Base-by-base conservation (phyloP, 495 filamentous ascomycete genomes). In the Neurospora africana region DNA sequence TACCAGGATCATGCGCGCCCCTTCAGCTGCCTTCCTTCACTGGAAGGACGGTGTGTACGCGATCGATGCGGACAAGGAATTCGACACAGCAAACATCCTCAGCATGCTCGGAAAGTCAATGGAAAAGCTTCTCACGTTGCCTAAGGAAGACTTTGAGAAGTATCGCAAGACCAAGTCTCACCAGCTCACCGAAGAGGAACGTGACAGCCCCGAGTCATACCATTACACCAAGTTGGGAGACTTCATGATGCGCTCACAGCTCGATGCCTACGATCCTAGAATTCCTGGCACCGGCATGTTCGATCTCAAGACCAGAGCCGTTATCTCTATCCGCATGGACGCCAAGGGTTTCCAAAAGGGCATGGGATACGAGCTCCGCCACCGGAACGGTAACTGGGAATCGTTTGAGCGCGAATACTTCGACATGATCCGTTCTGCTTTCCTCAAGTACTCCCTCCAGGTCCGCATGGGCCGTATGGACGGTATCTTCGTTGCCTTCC, bases 1-100 rank as follows among this genome's bases (percentile, higher is more conserved):
- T 79, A 97, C 93, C 7, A 82, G 83, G 19, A 83, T 97, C 44
- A 84, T 88, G 72, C 87, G 89, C 70, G 86, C 86, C 2, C 93
- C 95, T 1, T 85, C 89, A 17, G 92, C 94, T 19, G 89, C 94
- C 75, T 97, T 98, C 76, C 82, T 98, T 33, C 89, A 92, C 58
- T 94, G 89, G 81, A 94, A 91, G 76, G 86, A 95, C 79, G 94
- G 92, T 4, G 84, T 86, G 1, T 98, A 98, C 79, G 95, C 96
- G n/a, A 97, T 99, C 73, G 95, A 99, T 81, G 92, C 94, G 0
- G 95, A 98, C 81, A 99, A 98, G 82, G 89, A 97, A 79, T 97
- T 87, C 76, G 95, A 97, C 74, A 86, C 81, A 9, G 91, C 91
- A 33, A 98, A 92, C 72, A 88, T 99, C 44, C 84, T 98, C 36